Conservation (phyloP, 768 basidiomycete genomes). For the Cubamyces lactineus region DNA sequence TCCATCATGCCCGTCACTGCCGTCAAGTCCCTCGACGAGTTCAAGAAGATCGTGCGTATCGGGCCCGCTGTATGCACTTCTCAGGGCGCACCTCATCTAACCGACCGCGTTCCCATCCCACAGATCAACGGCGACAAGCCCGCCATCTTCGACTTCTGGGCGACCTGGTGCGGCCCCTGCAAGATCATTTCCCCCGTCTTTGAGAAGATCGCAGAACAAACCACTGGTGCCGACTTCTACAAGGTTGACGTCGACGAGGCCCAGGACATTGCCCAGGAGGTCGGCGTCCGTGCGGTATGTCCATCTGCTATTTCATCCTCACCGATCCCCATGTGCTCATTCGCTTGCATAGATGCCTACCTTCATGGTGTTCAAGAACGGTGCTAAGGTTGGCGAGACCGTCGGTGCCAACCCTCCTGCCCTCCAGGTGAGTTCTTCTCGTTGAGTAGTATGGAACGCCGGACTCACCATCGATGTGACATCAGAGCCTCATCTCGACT, state of each 20-base stretch:
- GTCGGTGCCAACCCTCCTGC: constrained; percentile 51
- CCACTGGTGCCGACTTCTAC: constrained; percentile 57
- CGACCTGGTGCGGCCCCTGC: constrained; percentile 79
- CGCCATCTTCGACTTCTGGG: constrained; percentile 74
- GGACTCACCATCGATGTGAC: too few species aligned
- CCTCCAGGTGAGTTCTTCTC: constrained; percentile 42
- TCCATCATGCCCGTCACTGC: constrained; percentile 26
- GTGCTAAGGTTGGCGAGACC: constrained; percentile 40
- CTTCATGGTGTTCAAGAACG: constrained; percentile 42
- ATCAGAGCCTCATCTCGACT: constrained; percentile 7
- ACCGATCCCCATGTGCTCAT: background rate
- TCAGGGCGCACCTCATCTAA: constrained; percentile 1
- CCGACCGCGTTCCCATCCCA: background rate
- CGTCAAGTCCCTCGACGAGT: constrained; percentile 27
- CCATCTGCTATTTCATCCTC: too few species aligned
- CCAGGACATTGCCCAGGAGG: constrained; percentile 55
- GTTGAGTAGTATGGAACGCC: background rate
- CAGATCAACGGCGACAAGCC: constrained; percentile 52
- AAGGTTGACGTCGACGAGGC: constrained; percentile 75
- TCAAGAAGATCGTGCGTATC: constrained; percentile 45
- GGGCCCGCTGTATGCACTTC: background rate
- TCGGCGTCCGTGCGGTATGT: constrained; percentile 64
- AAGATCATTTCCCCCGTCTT: constrained; percentile 65
- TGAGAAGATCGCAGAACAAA: constrained; percentile 51
- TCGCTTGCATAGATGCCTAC: constrained; percentile 44